Evolutionary conservation across 2,329 filamentous ascomycete species (phyloP), one percentile per base, ranked within the genome.

Genomic region (Davidsoniella eucalypti): DNA sequence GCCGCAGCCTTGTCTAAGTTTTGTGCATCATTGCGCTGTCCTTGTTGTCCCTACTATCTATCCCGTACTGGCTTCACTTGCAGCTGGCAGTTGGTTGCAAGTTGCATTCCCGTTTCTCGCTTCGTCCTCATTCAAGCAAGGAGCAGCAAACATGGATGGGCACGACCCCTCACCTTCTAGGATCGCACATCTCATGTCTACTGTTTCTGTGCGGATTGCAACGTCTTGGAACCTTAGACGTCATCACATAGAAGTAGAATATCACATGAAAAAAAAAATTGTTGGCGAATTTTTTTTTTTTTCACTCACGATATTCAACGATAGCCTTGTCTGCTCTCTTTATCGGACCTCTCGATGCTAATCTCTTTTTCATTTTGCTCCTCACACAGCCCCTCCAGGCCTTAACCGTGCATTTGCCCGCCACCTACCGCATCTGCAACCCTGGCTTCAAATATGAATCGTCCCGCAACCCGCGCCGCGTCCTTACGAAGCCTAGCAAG

Each of bases 361-460:
- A 66, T 52, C 14, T 48, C 7, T 25, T 49, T 45, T 49, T 21
- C 21, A 21, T 21, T 21, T 21, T 21, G 3, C 21, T 21, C 21
- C n/a, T 21, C n/a, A 40, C 52, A 39, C 61, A 94, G 87, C 92
- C 92, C 45, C 74, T 98, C 46, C 90, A 96, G 82, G 90, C 92
- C 44, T 73, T 98, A 54, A 98, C 92, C 1, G 83, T 84, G 39
- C 88, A 96, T 60, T 72, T 98, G 17, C 90, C 92, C 14, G 83
- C 88, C 4, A 96, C 92, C 2, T 98, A 98, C 69, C 84, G 92
- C 59, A 96, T 98, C 64, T 98, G 92, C 71, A 98, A 98, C 63
- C 88, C 88, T 2, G 81, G 77, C 59, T 98, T 98, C 73, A 95
- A 98, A 69, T 98, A 98, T 67, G 92, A 98, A 64, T 95, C 92